phyloP scores from a whole-genome alignment of 1,284 basidiomycete genomes.

The Mycena citricolor region DNA sequence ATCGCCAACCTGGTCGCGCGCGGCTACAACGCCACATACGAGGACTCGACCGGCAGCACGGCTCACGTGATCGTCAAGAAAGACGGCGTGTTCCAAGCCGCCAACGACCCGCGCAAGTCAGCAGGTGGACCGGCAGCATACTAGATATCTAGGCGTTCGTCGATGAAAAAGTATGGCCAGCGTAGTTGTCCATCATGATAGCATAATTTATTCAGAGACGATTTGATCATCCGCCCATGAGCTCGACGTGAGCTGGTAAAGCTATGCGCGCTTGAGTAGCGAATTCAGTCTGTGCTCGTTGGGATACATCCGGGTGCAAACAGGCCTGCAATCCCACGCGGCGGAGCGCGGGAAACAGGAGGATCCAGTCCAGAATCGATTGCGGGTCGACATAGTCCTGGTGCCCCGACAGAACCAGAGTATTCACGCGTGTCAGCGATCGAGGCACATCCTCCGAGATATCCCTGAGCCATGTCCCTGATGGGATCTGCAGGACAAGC shows the following conservation, averaged over 20 bases:
- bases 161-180: too few species aligned
- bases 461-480: conserved; percentile 21
- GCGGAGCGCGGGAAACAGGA: conserved; percentile 12
- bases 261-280: neutral
- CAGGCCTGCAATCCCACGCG: conserved; percentile 17
- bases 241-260: conserved; percentile 1
- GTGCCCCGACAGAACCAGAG: conserved; percentile 10
- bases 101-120: conserved; percentile 2
- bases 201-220: too few species aligned
- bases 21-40: conserved; percentile 26
- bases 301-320: conserved; percentile 2
- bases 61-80: conserved; percentile 19
- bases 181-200: too few species aligned
- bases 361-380: conserved; percentile 13
- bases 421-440: conserved; percentile 11
- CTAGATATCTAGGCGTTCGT: too few species aligned
- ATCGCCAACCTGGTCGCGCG: conserved; percentile 24
- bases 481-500: conserved; percentile 15
- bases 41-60: conserved; percentile 22
- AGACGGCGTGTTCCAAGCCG: neutral
- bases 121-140: neutral
- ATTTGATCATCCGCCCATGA: too few species aligned
- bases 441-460: neutral
- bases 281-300: conserved; percentile 4
- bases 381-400: conserved; percentile 7